Evolutionary conservation across 208 protist genomes (phyloP), one percentile per base, ranked within the genome.

Genomic region (Crithidia thermophila): DNA sequence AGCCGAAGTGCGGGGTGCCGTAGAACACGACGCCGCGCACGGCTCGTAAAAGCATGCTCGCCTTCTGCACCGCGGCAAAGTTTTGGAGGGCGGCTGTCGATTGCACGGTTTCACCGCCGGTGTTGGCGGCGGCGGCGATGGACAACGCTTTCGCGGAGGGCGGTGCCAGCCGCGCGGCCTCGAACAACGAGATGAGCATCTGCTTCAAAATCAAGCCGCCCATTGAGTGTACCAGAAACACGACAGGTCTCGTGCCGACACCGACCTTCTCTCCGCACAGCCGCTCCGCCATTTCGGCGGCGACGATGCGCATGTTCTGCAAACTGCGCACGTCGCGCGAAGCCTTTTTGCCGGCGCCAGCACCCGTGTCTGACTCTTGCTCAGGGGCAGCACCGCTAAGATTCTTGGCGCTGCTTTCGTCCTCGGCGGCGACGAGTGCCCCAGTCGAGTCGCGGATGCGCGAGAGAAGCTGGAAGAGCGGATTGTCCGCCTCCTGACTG

Each of bases 1-100:
- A 81, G 2, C 85, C 85, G 75, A 91, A 91, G 68, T 91, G 85
- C 20, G 85, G 85, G 7, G 85, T 91, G 16, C 77, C 70, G 67
- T 88, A 91, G 43, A 91, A 91, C 23, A 91, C 85, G 27, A 86
- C 73, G n/a, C 85, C 85, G 9, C 79, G 74, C 0, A 84, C 52
- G 18, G 74, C 68, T 11, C 69, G 56, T 39, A 91, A 58, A 0
- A 90, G 68, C 55, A 14, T n/a, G 2, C 18, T 60, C 20, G 72
- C 67, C 23, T 65, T 43, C 21, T 46, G 47, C 11, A 76, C 33
- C 10, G 61, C 60, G 1, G 47, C 45, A 10, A 21, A 31, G 14
- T 40, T 72, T 9, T 40, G 27, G 0, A 4, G 51, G 28, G 43
- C 47, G 33, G 45, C 50, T 3, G 37, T 21, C 23, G 49, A 47